phyloP scores from a whole-genome alignment of 2,329 filamentous ascomycete genomes.

The Stromatinia cepivora region DNA sequence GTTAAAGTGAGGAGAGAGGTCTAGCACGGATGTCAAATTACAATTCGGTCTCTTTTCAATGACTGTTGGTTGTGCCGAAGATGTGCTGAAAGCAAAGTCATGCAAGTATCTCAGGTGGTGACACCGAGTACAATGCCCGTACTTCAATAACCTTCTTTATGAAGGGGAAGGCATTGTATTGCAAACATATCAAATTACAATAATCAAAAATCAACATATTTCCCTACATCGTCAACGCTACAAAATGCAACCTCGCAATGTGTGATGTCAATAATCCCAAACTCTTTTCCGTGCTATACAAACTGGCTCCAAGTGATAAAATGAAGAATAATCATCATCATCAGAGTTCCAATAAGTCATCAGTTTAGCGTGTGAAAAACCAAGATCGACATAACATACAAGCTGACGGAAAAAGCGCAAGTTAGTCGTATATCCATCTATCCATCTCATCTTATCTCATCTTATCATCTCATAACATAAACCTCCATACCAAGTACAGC shows the following conservation, averaged over 20 bases:
- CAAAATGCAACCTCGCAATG: neutral
- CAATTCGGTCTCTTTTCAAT: slow-evolving; percentile 78
- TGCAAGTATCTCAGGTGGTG: slow-evolving; percentile 37
- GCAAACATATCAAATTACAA: slow-evolving; percentile 26
- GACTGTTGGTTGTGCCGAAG: slow-evolving; percentile 96
- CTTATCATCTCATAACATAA: no score
- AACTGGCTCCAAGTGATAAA: no score
- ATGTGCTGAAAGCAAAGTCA: slow-evolving; percentile 82
- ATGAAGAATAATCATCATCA: neutral
- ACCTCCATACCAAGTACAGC: no score
- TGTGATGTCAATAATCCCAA: neutral
- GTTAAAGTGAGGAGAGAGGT: neutral
- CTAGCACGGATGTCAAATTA: slow-evolving; percentile 99
- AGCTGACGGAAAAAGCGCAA: neutral
- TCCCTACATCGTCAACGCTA: neutral
- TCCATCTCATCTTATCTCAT: no score
- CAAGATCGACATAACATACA: neutral
- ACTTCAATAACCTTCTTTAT: slow-evolving; percentile 28
- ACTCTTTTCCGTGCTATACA: neutral
- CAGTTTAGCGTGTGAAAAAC: no score
- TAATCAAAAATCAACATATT: neutral
- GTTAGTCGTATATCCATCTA: neutral
- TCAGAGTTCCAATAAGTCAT: accelerated
- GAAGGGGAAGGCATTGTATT: slow-evolving; percentile 32
- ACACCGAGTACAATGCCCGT: slow-evolving; percentile 35